Evolutionary conservation across 495 filamentous ascomycete genomes (phyloP), one percentile per base, ranked within the genome.

Genomic region (Emericellopsis terricola): DNA sequence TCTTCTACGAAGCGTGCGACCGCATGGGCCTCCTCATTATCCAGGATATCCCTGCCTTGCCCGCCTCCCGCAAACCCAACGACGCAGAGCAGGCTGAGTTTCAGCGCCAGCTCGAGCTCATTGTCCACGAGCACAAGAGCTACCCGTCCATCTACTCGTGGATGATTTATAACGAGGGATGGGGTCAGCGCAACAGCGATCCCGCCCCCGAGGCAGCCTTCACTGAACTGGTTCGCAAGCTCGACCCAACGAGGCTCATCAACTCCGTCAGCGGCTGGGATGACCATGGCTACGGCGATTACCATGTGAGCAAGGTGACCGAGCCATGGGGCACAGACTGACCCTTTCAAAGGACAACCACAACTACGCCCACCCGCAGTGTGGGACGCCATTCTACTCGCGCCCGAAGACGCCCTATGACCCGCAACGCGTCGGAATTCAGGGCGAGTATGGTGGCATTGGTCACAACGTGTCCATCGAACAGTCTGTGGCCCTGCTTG

Each of bases 311-410:
- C 17, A 19, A 3, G 3, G 13, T 20, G 18, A 33, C 13, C 4
- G 19, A 19, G 50, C 40, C 10, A 21, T 18, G 15, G 27, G 14
- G 16, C 23, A 15, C 15, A 14, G 29, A 17, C 29, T 31, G 17
- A 35, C 23, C 10, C 24, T 21, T 15, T 36, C 15, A 28, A 62
- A 69, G 27, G 73, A 80, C 41, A 78, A 78, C 41, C 74, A 80
- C 42, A 71, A 80, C 46, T 80, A 80, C 46, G 67, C 74, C 2
- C 70, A 76, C 41, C 71, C 75, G 0, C 74, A 78, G 50, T 80
- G 75, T 36, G 75, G 75, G 13, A 67, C 70, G 0, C 75, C 75
- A 0, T 75, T 65, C 44, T 73, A 69, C 47, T 76, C 71, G 3
- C 55, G 50, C 23, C 37, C 45, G 2, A 69, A 66, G 0, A 58